Evolutionary conservation across 768 basidiomycete species (phyloP).

Genomic region (Russula emetica): DNA sequence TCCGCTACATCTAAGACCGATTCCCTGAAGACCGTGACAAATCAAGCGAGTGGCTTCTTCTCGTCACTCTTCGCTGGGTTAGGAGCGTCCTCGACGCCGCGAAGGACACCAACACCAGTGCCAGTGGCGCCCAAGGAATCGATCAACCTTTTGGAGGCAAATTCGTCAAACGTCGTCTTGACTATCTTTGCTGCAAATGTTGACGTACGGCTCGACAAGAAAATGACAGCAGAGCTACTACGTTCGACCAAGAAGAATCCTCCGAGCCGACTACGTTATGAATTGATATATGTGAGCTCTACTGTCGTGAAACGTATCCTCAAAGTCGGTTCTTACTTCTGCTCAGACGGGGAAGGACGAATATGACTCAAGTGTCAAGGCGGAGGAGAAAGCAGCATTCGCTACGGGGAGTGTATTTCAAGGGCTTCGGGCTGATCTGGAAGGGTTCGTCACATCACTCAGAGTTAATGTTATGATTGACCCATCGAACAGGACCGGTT

Average conservation of each 20-base stretch:
- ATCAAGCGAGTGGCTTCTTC: conserved; percentile 37
- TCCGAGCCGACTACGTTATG: conserved; percentile 66
- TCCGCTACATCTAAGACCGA: conserved; percentile 29
- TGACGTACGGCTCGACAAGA: conserved; percentile 59
- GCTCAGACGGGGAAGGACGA: conserved; percentile 75
- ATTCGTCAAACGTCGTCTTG: conserved; percentile 53
- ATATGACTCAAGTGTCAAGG: conserved; percentile 66
- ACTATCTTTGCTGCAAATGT: conserved; percentile 66
- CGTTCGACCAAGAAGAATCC: conserved; percentile 95
- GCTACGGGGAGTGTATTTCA: conserved; percentile 79
- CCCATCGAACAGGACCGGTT: conserved; percentile 47
- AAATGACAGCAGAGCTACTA: conserved; percentile 67
- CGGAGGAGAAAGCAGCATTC: conserved; percentile 56
- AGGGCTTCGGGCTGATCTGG: conserved; percentile 80
- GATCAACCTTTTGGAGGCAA: conserved; percentile 35
- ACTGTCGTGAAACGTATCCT: conserved; percentile 6
- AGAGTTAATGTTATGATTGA: not conserved
- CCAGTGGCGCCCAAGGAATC: conserved; percentile 33
- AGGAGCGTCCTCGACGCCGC: conserved; percentile 33
- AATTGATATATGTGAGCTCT: conserved; percentile 76
- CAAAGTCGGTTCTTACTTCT: not conserved
- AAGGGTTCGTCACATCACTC: conserved; percentile 50
- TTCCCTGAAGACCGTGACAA: conserved; percentile 4
- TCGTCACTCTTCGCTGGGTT: conserved; percentile 40
- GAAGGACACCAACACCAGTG: conserved; percentile 33